Evolutionary conservation across 257 asterid species (phyloP).

Genomic region (Lavandula angustifolia): DNA sequence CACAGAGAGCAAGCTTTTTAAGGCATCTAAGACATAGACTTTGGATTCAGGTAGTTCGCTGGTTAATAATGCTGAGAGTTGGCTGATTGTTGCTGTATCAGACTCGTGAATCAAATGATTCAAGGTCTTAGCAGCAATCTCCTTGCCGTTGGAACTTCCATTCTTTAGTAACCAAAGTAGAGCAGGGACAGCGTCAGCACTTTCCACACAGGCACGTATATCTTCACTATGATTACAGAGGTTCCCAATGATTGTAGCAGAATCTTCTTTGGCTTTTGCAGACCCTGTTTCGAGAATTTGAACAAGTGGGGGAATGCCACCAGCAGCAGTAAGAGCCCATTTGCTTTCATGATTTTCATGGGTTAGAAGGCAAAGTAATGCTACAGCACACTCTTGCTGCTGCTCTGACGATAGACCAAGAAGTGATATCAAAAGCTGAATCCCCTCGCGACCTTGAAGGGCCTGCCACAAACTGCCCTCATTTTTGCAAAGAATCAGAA

Average conservation of each 20-base stretch:
- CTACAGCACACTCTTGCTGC: constrained; percentile 99
- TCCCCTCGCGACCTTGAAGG: constrained; percentile 98
- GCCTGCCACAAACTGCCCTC: constrained; percentile 96
- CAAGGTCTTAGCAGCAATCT: constrained; percentile 93
- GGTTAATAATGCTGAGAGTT: constrained; percentile 86
- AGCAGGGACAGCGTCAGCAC: constrained; percentile 99
- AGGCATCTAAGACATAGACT: constrained; percentile 84
- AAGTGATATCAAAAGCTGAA: constrained; percentile 93
- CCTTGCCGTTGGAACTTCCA: constrained; percentile 93
- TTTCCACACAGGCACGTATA: constrained; percentile 98
- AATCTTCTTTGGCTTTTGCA: constrained; percentile 94
- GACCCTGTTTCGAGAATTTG: constrained; percentile 97
- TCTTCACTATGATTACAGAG: constrained; percentile 99
- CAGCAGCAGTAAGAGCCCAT: constrained; percentile 99
- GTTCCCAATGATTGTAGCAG: constrained; percentile 96
- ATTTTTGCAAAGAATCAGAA: constrained; percentile 78
- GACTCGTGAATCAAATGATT: constrained; percentile 98
- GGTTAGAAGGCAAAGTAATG: constrained; percentile 86
- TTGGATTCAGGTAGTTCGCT: constrained; percentile 97
- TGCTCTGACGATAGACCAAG: constrained; percentile 99
- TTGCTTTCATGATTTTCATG: constrained; percentile 95
- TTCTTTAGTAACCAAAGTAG: constrained; percentile 93
- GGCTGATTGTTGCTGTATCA: constrained; percentile 97
- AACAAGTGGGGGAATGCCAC: constrained; percentile 98
- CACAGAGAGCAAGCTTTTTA: constrained; percentile 87